A percentile compares a stretch with the other conserved stretches of the same genome.
phyloP scores from a whole-genome alignment of 305 asterid genomes.

The Fraxinus floribunda region DNA sequence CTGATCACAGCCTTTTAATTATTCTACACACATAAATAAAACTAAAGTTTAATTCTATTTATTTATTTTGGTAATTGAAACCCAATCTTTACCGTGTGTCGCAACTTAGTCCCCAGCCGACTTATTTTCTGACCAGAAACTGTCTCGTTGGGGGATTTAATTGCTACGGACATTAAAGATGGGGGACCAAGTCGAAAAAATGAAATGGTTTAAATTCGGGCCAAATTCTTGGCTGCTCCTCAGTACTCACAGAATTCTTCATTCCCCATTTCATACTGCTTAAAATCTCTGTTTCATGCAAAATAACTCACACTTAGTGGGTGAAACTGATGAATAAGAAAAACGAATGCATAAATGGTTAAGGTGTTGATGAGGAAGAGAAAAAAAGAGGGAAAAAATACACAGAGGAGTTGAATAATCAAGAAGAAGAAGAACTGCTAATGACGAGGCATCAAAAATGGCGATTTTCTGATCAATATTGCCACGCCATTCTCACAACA shows the following conservation, averaged over 20 bases:
- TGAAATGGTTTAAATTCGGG: neutral
- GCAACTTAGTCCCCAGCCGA: too few species aligned
- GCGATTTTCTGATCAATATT: neutral
- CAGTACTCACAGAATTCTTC: neutral
- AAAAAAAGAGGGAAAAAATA: neutral
- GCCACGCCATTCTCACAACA: neutral
- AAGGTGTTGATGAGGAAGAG: neutral
- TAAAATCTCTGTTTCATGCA: neutral
- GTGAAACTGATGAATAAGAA: neutral
- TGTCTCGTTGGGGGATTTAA: too few species aligned
- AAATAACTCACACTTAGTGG: neutral
- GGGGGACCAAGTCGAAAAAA: too few species aligned
- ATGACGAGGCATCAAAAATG: neutral
- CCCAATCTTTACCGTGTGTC: neutral
- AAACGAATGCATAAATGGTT: neutral
- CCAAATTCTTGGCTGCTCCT: neutral
- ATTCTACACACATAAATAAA: too few species aligned
- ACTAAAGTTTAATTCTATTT: too few species aligned
- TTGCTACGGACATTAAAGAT: too few species aligned
- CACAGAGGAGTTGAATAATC: neutral
- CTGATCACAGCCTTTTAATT: too few species aligned
- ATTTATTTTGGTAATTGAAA: too few species aligned
- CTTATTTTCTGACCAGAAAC: too few species aligned
- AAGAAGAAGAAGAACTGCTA: neutral
- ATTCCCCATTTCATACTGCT: too few species aligned